Evolutionary conservation across 768 basidiomycete genomes (phyloP), one percentile per base, ranked within the genome.

Genomic region (Auricularia sp.): DNA sequence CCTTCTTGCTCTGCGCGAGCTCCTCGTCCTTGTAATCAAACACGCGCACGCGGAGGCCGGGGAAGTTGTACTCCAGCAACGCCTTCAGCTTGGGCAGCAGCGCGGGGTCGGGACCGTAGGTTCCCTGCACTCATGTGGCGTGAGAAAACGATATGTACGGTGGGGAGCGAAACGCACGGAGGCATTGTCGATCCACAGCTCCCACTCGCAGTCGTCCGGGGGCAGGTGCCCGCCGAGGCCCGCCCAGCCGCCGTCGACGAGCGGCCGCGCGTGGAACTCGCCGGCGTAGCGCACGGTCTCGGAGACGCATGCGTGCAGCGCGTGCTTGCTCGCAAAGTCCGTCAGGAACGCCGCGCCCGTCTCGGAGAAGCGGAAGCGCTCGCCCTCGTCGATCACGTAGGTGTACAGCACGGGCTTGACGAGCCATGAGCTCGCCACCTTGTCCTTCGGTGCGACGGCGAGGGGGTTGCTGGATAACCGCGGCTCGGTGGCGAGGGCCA

Each of bases 341-440:
- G 91, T 89, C 70, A 91, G 90, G 75, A 93, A 93, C 44, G 88
- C 87, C 12, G 90, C 89, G 18, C 90, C 90, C 2, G 91, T 93
- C 73, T 92, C 91, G 34, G 88, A 90, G 75, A 93, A 92, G 33
- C 91, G 83, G 68, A 91, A 80, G 8, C 88, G 82, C 66, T 90
- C 84, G 74, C 90, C 90, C 63, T 87, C 85, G 4, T 82, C 76
- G 71, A 94, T 86, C 72, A 93, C 81, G 75, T 93, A 94, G 47
- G 92, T 93, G 76, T 93, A 93, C 34, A 93, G 84, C 0, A 87
- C 87, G 54, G 89, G 89, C 71, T 90, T 90, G 74, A 91, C 81
- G 29, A 33, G 23, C 56, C 56, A 59, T 18, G 53, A n/a, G 12
- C 39, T 42, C 39, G 47, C 47, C 5, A 18, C 5, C 23, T 59